Conservation (phyloP, 129 eudicot genomes). For the Ambrosia artemisiifolia region DNA sequence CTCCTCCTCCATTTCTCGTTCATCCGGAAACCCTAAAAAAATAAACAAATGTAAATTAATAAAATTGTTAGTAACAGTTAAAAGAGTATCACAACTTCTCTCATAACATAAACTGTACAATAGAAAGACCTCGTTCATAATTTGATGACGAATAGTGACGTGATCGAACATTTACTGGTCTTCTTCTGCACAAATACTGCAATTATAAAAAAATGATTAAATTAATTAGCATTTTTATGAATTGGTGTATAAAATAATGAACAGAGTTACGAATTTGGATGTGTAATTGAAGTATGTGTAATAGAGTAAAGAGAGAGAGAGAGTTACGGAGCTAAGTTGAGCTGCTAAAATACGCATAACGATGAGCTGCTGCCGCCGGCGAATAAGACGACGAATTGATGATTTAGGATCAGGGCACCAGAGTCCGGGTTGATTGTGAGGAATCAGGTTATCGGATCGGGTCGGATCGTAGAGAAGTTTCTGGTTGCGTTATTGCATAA, state of each 20-base stretch:
- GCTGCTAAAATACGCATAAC: constrained; percentile 46
- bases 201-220: background rate
- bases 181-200: constrained; percentile 59
- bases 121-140: constrained; percentile 29
- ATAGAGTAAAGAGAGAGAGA: background rate
- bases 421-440: background rate
- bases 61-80: background rate
- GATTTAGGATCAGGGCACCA: constrained; percentile 3
- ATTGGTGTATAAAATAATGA: background rate
- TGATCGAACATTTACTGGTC: constrained; percentile 43
- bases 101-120: background rate
- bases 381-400: background rate
- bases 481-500: too few relatives aligned
- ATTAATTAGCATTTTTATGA: background rate
- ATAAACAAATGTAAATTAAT: background rate
- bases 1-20: constrained; percentile 64
- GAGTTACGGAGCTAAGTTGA: constrained; percentile 41
- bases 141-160: constrained; percentile 43
- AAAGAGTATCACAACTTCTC: background rate
- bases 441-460: background rate
- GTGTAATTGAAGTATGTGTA: too few relatives aligned
- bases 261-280: background rate
- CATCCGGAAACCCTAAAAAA: constrained; percentile 46
- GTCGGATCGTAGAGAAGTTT: background rate
- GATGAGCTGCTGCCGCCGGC: background rate